Base-by-base conservation (phyloP, 805 yeast species). In the Myxozyma lipomycoides region DNA sequence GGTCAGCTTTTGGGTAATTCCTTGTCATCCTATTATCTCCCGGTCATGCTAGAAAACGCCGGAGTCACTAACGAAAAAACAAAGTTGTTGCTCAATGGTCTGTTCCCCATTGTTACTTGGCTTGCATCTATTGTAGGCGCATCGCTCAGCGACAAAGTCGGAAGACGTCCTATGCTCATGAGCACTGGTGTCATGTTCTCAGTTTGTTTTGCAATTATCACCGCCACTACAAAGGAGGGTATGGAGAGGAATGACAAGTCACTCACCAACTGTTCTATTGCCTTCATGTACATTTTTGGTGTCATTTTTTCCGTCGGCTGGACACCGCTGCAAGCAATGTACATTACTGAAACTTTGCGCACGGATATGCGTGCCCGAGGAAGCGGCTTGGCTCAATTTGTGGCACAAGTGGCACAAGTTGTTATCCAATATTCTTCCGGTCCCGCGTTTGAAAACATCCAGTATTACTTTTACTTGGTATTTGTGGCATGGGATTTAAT, bases 401-500 rank as follows among this genome's bases (percentile, higher is more conserved):
- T 45, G 12, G 43, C 34, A 10, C 34, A 28, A 28, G 34, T 57
- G 23, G 52, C 61, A 35, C 47, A 61, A 4, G 37, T 64, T 12
- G 64, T 66, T 49, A 65, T 66, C 51, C 65, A 69, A 46, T 70
- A 65, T 43, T 66, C 66, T 12, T 67, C 65, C 41, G 69, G 72
- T 5, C 60, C 68, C 4, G 75, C 83, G 64, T 68, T 76, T 65
- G 61, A 72, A 66, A 50, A 72, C 59, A 70, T 79, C 63, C 70
- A 71, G 40, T 77, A 79, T 68, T 77, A 74, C 56, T 77, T 82
- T 39, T 83, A 81, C 61, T 66, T 80, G n/a, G 76, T 83, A 59
- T 83, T 79, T 65, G 79, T 82, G 30, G 68, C 69, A 4, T 68
- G 75, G 57, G 77, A 80, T 64, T 64, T 69, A 52, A 77, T 78